phyloP scores from a whole-genome alignment of 148 eudicot genomes.

The Persicaria maculosa region DNA sequence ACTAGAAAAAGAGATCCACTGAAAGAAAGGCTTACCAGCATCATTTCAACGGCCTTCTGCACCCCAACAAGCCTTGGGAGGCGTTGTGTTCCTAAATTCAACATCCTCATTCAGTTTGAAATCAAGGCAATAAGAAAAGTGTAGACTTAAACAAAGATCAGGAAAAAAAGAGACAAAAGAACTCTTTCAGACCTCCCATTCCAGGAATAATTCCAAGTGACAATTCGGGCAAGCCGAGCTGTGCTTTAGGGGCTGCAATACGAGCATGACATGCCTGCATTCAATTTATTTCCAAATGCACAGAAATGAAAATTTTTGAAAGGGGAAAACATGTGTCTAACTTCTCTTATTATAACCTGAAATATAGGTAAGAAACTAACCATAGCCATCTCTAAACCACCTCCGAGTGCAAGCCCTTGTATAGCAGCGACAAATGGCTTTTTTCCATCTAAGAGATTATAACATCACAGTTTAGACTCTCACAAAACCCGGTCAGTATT shows the following conservation, averaged over 20 bases:
- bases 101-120: background rate
- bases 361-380: slow-evolving; percentile 32
- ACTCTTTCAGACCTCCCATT: slow-evolving; percentile 50
- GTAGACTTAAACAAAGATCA: slow-evolving; percentile 1
- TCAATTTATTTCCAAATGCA: slow-evolving; percentile 12
- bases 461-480: slow-evolving; percentile 8
- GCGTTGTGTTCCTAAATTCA: slow-evolving; percentile 71
- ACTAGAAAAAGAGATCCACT: too few species aligned
- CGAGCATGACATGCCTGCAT: slow-evolving; percentile 87
- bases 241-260: slow-evolving; percentile 68
- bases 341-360: background rate
- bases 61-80: slow-evolving; percentile 96
- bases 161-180: background rate
- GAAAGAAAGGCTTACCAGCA: slow-evolving; percentile 55
- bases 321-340: background rate
- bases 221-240: slow-evolving; percentile 87
- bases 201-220: slow-evolving; percentile 92
- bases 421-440: slow-evolving; percentile 90
- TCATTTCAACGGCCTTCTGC: slow-evolving; percentile 67
- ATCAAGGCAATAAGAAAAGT: background rate
- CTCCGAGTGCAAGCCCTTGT: slow-evolving; percentile 90
- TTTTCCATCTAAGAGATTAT: slow-evolving; percentile 48
- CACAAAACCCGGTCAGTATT: background rate
- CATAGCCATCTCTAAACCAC: slow-evolving; percentile 89
- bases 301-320: background rate